A percentile compares a stretch with the other conserved stretches of the same genome.
These are phyloP conservation scores for Pholiota adiposa DNA, from an alignment of 1,284 basidiomycete species.

Conservation along the genomic window DNA sequence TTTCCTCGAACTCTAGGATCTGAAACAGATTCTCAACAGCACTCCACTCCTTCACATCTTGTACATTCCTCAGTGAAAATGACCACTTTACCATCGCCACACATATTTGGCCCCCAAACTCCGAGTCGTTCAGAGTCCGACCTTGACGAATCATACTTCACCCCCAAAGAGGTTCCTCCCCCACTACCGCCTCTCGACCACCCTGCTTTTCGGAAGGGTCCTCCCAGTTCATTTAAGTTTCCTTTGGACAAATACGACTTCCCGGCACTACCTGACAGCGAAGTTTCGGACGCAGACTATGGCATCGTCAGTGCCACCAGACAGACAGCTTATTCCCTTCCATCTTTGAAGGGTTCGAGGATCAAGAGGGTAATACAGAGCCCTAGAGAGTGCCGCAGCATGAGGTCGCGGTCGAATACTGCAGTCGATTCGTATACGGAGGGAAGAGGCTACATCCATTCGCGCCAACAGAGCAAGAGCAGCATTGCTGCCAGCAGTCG, in stretches of 20 bases:
- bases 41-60: conserved; percentile 25
- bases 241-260: conserved; percentile 17
- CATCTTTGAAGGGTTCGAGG: conserved; percentile 23
- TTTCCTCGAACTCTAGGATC: conserved; percentile 23
- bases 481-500: conserved; percentile 31
- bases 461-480: conserved; percentile 34
- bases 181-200: conserved; percentile 57
- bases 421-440: conserved; percentile 1
- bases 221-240: conserved; percentile 16
- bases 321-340: conserved; percentile 33
- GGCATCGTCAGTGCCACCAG: conserved; percentile 16
- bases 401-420: conserved; percentile 17
- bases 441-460: conserved; percentile 13
- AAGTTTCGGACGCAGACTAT: conserved; percentile 1
- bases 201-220: conserved; percentile 41
- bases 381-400: not conserved
- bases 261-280: not conserved
- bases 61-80: conserved; percentile 18
- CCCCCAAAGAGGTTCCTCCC: conserved; percentile 37
- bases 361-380: conserved; percentile 7
- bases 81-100: conserved; percentile 31
- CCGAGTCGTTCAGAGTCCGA: conserved; percentile 24
- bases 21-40: conserved; percentile 19
- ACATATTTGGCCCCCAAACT: conserved; percentile 39
- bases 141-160: conserved; percentile 19